Percentiles rank a stretch among this genome's conserved stretches.
Evolutionary conservation across 129 eudicot species (phyloP).

Genomic region (Ambrosia artemisiifolia): DNA sequence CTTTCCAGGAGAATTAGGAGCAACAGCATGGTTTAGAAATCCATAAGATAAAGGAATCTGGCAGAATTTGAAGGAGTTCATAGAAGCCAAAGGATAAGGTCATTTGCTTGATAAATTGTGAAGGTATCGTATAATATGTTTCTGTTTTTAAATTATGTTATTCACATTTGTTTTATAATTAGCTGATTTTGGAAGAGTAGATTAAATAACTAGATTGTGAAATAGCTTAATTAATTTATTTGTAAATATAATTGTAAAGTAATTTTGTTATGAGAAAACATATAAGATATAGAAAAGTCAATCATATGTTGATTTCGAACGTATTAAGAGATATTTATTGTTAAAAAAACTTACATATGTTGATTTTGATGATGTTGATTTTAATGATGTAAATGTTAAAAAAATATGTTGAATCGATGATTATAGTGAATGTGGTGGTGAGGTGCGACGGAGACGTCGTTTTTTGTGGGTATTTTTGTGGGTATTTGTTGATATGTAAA

Average conservation of each 20-base stretch:
- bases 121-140: neutral
- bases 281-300: neutral
- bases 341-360: too few relatives aligned
- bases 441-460: too few relatives aligned
- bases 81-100: slow-evolving; percentile 25
- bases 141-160: neutral
- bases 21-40: slow-evolving; percentile 38
- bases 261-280: neutral
- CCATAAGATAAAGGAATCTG: slow-evolving; percentile 63
- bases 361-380: too few relatives aligned
- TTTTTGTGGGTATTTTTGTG: too few relatives aligned
- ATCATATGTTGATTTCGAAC: neutral
- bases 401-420: neutral
- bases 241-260: neutral
- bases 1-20: slow-evolving; percentile 36
- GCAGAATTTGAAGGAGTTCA: slow-evolving; percentile 55
- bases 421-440: too few relatives aligned
- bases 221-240: neutral
- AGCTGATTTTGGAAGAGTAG: neutral
- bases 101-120: neutral
- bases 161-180: neutral
- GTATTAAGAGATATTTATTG: neutral
- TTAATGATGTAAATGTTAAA: neutral
- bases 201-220: neutral
- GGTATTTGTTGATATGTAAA: too few relatives aligned